These are phyloP conservation scores for Lavandula angustifolia DNA, from an alignment of 257 asterid genomes.

Conservation along the genomic window DNA sequence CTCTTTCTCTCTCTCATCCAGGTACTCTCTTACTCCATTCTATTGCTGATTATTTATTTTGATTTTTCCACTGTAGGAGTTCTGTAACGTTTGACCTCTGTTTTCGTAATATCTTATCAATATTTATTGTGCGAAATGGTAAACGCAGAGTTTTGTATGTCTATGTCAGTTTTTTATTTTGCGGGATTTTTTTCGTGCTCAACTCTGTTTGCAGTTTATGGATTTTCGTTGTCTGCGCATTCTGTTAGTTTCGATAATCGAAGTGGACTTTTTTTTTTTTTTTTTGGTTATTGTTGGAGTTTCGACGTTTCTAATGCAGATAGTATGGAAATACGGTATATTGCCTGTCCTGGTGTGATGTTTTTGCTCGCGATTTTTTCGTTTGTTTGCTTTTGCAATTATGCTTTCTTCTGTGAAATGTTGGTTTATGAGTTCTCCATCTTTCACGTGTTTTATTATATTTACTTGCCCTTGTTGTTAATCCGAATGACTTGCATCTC, in stretches of 20 bases:
- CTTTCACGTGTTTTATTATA: not conserved
- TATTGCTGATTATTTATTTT: not conserved
- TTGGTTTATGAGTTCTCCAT: not conserved
- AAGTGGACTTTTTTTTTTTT: too few species aligned
- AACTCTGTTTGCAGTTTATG: slow-evolving; percentile 3
- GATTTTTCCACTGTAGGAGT: not conserved
- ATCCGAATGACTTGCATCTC: not conserved
- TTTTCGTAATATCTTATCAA: slow-evolving; percentile 5
- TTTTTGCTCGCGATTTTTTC: not conserved
- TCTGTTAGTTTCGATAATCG: not conserved
- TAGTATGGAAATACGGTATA: slow-evolving; percentile 4
- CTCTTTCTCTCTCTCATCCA: slow-evolving; percentile 27
- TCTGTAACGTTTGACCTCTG: not conserved
- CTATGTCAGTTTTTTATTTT: not conserved
- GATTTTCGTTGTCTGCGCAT: slow-evolving; percentile 8
- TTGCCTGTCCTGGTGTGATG: not conserved
- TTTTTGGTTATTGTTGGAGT: not conserved
- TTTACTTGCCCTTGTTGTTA: not conserved
- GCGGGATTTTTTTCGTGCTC: not conserved
- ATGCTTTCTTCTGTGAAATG: not conserved
- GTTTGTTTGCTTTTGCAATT: slow-evolving; percentile 1
- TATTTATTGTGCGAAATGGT: slow-evolving; percentile 8
- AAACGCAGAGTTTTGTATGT: not conserved
- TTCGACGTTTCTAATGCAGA: slow-evolving; percentile 22
- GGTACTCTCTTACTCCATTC: slow-evolving; percentile 31